Evolutionary conservation across 2,329 filamentous ascomycete genomes (phyloP).

Genomic region (Fusarium sp.): DNA sequence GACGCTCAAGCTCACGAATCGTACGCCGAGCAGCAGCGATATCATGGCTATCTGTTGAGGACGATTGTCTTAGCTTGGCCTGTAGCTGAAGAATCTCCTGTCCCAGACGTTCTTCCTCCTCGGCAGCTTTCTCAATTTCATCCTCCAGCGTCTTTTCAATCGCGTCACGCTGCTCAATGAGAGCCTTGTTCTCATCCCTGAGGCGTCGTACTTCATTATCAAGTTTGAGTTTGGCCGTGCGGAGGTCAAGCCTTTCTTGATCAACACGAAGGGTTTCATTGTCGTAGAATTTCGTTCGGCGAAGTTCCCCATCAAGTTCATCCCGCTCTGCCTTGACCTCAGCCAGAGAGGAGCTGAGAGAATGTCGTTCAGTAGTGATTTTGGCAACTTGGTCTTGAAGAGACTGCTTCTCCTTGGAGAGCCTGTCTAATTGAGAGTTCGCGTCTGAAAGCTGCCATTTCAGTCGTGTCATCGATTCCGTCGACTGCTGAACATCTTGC

Average conservation of each 20-base stretch:
- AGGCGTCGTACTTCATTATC: constrained; percentile 73
- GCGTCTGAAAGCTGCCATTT: constrained; percentile 67
- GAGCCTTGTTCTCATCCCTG: constrained; percentile 68
- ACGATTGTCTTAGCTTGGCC: constrained; percentile 55
- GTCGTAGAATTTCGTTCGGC: constrained; percentile 62
- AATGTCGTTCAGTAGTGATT: constrained; percentile 68
- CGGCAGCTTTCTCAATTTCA: constrained; percentile 71
- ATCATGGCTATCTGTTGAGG: constrained; percentile 61
- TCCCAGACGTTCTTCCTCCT: constrained; percentile 71
- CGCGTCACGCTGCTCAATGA: constrained; percentile 65
- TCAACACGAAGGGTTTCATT: constrained; percentile 70
- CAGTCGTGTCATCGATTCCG: constrained; percentile 61
- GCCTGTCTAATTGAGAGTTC: constrained; percentile 64
- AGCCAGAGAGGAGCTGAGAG: constrained; percentile 63
- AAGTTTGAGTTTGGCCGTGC: constrained; percentile 72
- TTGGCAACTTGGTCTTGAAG: constrained; percentile 71
- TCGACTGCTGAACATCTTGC: constrained; percentile 47
- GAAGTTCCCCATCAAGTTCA: constrained; percentile 70
- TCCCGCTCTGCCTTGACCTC: constrained; percentile 73
- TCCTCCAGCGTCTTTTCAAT: constrained; percentile 71
- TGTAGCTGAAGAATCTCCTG: constrained; percentile 65
- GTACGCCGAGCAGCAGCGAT: constrained; percentile 68
- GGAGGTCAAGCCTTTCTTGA: constrained; percentile 74
- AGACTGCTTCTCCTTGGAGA: constrained; percentile 67
- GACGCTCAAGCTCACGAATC: constrained; percentile 71